Evolutionary conservation across 495 filamentous ascomycete genomes (phyloP).

Genomic region (Trichoderma parareesei): DNA sequence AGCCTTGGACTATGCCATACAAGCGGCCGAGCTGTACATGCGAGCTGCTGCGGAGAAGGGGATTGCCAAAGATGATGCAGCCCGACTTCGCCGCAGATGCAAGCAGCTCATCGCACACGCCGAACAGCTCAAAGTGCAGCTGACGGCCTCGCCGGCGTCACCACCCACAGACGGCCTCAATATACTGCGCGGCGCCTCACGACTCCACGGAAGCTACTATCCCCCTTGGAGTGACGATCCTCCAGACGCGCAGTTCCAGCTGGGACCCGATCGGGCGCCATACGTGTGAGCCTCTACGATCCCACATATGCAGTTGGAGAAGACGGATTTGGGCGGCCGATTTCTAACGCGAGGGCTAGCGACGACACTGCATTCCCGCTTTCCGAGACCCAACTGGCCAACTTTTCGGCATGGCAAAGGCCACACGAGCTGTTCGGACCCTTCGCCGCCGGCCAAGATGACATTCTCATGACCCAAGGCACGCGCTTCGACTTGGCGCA

Average conservation of each 20-base stretch:
- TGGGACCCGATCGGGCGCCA: slow-evolving; percentile 28
- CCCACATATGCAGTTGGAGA: too few species aligned
- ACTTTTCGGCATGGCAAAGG: slow-evolving; percentile 77
- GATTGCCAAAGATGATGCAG: slow-evolving; percentile 44
- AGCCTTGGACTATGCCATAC: slow-evolving; percentile 65
- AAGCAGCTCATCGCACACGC: slow-evolving; percentile 57
- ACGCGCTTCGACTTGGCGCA: slow-evolving; percentile 73
- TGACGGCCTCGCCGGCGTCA: slow-evolving; percentile 16
- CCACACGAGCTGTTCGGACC: slow-evolving; percentile 46
- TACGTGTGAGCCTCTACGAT: slow-evolving; percentile 18
- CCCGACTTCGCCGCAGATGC: slow-evolving; percentile 53
- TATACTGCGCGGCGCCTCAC: slow-evolving; percentile 67
- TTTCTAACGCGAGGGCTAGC: slow-evolving; percentile 33
- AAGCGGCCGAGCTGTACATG: slow-evolving; percentile 71
- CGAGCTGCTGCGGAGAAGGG: slow-evolving; percentile 50
- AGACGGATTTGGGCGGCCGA: too few species aligned
- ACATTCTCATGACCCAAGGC: slow-evolving; percentile 46
- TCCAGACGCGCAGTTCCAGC: slow-evolving; percentile 42
- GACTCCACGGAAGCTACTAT: slow-evolving; percentile 71
- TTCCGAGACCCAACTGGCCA: slow-evolving; percentile 58
- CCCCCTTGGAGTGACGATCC: slow-evolving; percentile 70
- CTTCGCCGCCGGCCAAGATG: slow-evolving; percentile 14
- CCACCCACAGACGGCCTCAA: slow-evolving; percentile 63
- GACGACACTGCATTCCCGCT: slow-evolving; percentile 60
- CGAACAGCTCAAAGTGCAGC: slow-evolving; percentile 59